Evolutionary conservation across 1,284 basidiomycete genomes (phyloP).

Genomic region (Inonotus hispidus): DNA sequence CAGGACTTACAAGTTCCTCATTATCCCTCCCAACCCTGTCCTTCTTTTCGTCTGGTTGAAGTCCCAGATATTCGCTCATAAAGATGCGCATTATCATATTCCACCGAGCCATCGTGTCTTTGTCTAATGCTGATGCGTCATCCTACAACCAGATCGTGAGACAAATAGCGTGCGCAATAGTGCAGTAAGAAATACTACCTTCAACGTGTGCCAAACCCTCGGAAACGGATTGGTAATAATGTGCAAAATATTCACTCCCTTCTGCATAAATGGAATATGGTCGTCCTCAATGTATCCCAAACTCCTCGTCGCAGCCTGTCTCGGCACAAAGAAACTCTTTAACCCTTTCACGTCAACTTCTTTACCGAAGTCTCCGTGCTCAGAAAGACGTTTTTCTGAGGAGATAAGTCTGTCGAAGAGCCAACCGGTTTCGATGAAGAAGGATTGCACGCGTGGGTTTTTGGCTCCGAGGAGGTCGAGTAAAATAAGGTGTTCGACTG

Average conservation of each 20-base stretch:
- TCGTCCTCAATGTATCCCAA: conserved; percentile 84
- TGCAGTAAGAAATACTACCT: conserved; percentile 34
- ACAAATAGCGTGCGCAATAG: background rate
- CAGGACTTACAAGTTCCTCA: conserved; percentile 20
- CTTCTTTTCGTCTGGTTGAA: conserved; percentile 41
- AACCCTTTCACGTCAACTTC: conserved; percentile 39
- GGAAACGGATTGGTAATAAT: conserved; percentile 91
- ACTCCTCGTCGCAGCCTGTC: conserved; percentile 36
- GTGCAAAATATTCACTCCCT: conserved; percentile 88
- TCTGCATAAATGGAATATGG: conserved; percentile 84
- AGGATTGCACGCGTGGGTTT: conserved; percentile 69
- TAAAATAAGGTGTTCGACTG: conserved; percentile 85
- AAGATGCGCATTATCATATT: conserved; percentile 85
- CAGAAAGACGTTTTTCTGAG: conserved; percentile 61
- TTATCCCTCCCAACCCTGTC: conserved; percentile 4
- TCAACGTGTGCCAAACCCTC: conserved; percentile 82
- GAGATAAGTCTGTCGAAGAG: conserved; percentile 71
- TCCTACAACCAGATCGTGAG: conserved; percentile 49
- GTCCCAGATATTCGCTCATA: conserved; percentile 83
- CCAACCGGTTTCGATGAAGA: conserved; percentile 88
- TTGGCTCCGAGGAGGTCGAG: conserved; percentile 83
- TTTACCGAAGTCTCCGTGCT: conserved; percentile 51
- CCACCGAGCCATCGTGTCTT: conserved; percentile 87
- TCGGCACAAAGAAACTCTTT: conserved; percentile 59
- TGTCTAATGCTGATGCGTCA: conserved; percentile 81